These are phyloP conservation scores for Biscogniauxia sp. DNA, from an alignment of 2,329 filamentous ascomycete species.

Conservation along the genomic window DNA sequence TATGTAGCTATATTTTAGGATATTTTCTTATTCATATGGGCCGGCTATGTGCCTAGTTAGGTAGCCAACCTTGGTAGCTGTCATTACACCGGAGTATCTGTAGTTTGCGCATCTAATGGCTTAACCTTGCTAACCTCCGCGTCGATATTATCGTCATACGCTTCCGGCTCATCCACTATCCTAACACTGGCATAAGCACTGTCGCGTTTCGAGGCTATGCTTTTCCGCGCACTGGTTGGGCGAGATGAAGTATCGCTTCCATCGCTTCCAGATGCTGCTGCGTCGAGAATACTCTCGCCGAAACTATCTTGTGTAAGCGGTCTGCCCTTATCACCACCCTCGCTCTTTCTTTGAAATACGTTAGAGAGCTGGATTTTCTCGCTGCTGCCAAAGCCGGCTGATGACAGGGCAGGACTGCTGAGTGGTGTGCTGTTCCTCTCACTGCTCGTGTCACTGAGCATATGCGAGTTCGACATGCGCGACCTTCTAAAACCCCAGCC, in stretches of 20 bases:
- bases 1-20: no score
- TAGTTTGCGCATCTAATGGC: background rate
- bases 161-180: background rate
- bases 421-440: slow-evolving; percentile 34
- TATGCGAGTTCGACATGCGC: slow-evolving; percentile 26
- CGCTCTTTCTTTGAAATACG: slow-evolving; percentile 18
- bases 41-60: no score
- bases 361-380: slow-evolving; percentile 30
- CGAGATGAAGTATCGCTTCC: slow-evolving; percentile 24
- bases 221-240: slow-evolving; percentile 24
- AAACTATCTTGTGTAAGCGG: slow-evolving; percentile 43
- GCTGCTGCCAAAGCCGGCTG: slow-evolving; percentile 37
- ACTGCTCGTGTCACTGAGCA: slow-evolving; percentile 26
- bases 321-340: slow-evolving; percentile 25
- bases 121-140: background rate
- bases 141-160: background rate
- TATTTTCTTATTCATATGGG: no score
- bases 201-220: slow-evolving; percentile 7
- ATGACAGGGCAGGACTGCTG: slow-evolving; percentile 34
- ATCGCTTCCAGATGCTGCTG: slow-evolving; percentile 26
- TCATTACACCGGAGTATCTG: background rate
- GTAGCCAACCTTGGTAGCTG: background rate
- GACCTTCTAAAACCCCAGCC: slow-evolving; percentile 36
- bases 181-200: slow-evolving; percentile 1
- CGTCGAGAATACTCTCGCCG: slow-evolving; percentile 45